Conservation (phyloP, 108 stramenopile species). For the Aurantiochytrium sp. region DNA sequence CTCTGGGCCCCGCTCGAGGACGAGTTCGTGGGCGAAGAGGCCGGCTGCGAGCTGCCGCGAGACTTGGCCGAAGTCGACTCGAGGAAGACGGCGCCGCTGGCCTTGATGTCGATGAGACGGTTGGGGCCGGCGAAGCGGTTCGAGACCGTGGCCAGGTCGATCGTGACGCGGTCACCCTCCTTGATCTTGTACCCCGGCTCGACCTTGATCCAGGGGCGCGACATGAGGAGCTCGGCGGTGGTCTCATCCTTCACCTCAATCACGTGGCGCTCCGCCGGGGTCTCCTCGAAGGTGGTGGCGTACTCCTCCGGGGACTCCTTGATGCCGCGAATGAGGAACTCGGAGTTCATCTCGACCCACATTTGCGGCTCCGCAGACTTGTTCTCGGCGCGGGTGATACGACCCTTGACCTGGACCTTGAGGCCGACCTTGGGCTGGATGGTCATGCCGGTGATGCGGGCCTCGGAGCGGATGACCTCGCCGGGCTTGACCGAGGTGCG, state of each 20-base stretch:
- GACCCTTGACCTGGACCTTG: background rate
- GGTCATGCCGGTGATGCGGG: background rate
- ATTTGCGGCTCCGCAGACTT: background rate
- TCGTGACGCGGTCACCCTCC: background rate
- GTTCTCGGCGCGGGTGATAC: background rate
- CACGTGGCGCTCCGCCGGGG: background rate
- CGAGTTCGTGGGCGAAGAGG: background rate
- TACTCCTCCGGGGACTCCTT: background rate
- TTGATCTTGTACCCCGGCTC: background rate
- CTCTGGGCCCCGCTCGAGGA: background rate
- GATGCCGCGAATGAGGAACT: conserved; percentile 7
- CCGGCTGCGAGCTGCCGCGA: background rate
- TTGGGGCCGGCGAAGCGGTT: background rate
- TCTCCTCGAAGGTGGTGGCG: background rate
- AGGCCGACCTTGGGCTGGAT: background rate
- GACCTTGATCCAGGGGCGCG: background rate
- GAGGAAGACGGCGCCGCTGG: background rate
- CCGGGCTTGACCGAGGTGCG: background rate
- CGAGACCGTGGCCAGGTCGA: background rate
- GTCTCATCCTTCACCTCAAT: background rate
- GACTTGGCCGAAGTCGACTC: background rate
- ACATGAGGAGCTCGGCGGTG: background rate
- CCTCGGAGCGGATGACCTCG: background rate
- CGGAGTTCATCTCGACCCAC: background rate
- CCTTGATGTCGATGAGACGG: background rate